Percentiles rank a stretch among this genome's conserved stretches.
These are phyloP conservation scores for Lobosporangium transversale DNA, from an alignment of 192 early-diverging fungal species.

Conservation along the genomic window DNA sequence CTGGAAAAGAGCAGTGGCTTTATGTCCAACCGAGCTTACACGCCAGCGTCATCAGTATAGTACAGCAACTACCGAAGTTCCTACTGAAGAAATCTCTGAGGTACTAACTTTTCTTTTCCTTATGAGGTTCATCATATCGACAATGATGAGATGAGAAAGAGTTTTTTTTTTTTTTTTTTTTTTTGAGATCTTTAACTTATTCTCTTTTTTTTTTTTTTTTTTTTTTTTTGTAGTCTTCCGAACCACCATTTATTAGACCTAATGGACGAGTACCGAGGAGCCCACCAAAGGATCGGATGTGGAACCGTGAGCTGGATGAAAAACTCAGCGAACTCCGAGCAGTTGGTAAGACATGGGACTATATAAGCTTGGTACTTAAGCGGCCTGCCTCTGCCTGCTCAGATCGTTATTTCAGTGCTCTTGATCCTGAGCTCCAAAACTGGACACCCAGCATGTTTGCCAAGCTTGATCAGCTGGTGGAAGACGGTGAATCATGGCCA, in stretches of 20 bases:
- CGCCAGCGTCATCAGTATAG: too few relatives aligned
- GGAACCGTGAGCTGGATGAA: slow-evolving; percentile 30
- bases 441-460: slow-evolving; percentile 46
- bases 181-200: neutral
- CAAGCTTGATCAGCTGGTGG: slow-evolving; percentile 41
- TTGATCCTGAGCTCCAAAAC: slow-evolving; percentile 27
- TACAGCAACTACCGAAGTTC: too few relatives aligned
- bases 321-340: slow-evolving; percentile 1
- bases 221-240: too few relatives aligned
- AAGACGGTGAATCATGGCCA: slow-evolving; percentile 11
- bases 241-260: neutral
- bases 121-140: too few relatives aligned
- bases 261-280: neutral
- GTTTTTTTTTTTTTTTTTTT: neutral
- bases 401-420: slow-evolving; percentile 26
- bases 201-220: neutral
- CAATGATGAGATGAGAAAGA: too few relatives aligned
- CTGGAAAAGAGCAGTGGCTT: too few relatives aligned
- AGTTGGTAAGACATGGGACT: slow-evolving; percentile 26
- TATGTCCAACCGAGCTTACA: too few relatives aligned
- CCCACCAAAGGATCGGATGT: neutral
- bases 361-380: slow-evolving; percentile 2
- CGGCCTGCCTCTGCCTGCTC: slow-evolving; percentile 16
- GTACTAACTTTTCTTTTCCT: too few relatives aligned
- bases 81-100: too few relatives aligned